phyloP scores from a whole-genome alignment of 495 filamentous ascomycete genomes.

The Penicillium robsamsonii region DNA sequence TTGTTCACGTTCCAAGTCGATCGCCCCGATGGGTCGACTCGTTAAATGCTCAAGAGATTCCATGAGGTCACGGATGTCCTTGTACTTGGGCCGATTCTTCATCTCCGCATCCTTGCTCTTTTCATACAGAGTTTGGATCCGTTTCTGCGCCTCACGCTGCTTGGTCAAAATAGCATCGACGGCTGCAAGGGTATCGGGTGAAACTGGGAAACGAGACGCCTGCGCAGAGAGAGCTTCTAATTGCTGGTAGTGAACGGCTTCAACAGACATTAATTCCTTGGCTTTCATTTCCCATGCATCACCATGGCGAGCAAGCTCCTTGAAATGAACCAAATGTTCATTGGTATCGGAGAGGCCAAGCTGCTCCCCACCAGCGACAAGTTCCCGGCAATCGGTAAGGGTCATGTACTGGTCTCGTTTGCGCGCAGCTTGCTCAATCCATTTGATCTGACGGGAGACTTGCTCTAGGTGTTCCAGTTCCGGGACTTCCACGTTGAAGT shows the following conservation, averaged over 20 bases:
- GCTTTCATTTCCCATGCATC: conserved; percentile 92
- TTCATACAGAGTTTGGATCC: conserved; percentile 77
- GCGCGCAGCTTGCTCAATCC: conserved; percentile 75
- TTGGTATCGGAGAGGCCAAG: conserved; percentile 75
- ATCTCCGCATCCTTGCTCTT: conserved; percentile 72
- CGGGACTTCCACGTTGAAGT: conserved; percentile 91
- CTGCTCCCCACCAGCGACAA: conserved; percentile 72
- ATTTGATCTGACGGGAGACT: conserved; percentile 80
- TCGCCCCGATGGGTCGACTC: conserved; percentile 84
- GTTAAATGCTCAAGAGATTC: conserved; percentile 83
- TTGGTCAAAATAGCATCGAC: conserved; percentile 94
- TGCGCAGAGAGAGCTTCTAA: conserved; percentile 83
- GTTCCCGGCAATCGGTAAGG: conserved; percentile 71
- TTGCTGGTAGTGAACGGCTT: conserved; percentile 88
- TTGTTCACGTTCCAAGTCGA: conserved; percentile 92
- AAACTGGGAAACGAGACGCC: conserved; percentile 76
- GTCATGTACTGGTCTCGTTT: conserved; percentile 60
- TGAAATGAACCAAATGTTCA: conserved; percentile 70
- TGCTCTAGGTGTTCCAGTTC: conserved; percentile 84
- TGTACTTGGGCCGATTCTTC: conserved; percentile 80
- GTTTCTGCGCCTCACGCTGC: conserved; percentile 89
- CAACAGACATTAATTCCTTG: conserved; percentile 86
- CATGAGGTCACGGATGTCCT: conserved; percentile 84
- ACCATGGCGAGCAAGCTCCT: conserved; percentile 70
- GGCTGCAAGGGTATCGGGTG: conserved; percentile 70